Conservation (phyloP, 768 basidiomycete genomes). For the Pleurotus salmoneostramineus region DNA sequence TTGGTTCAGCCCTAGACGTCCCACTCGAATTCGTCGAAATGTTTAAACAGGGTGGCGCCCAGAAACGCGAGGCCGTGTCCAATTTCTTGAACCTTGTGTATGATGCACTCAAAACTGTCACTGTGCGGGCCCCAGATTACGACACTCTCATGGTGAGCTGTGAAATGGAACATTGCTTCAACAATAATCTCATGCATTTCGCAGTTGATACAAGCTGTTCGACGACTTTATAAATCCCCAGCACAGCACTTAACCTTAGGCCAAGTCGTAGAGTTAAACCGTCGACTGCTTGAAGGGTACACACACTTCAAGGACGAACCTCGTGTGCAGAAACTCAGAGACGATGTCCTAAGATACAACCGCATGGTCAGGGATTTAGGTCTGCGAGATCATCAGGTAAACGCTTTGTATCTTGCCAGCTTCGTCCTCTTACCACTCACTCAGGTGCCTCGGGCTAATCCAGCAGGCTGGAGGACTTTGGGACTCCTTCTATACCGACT, state of each 20-base stretch:
- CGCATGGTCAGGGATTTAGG: constrained; percentile 85
- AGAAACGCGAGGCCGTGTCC: constrained; percentile 87
- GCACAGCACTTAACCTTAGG: constrained; percentile 91
- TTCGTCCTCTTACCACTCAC: background rate
- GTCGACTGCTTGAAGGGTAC: constrained; percentile 91
- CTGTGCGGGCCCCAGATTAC: constrained; percentile 92
- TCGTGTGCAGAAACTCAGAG: constrained; percentile 74
- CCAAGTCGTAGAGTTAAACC: constrained; percentile 93
- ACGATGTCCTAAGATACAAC: constrained; percentile 86
- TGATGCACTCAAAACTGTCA: constrained; percentile 92
- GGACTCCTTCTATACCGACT: constrained; percentile 82
- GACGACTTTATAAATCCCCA: constrained; percentile 90
- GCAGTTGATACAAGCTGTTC: constrained; percentile 92
- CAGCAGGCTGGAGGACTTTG: constrained; percentile 82
- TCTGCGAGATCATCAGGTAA: constrained; percentile 88
- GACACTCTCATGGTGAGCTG: constrained; percentile 92
- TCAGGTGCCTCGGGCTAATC: constrained; percentile 84
- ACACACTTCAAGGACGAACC: constrained; percentile 91
- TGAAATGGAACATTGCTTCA: background rate
- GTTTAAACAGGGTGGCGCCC: constrained; percentile 85
- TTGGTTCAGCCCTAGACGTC: constrained; percentile 89
- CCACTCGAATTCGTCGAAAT: constrained; percentile 83
- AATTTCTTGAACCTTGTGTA: constrained; percentile 90
- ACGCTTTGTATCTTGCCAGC: constrained; percentile 9
- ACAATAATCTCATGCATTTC: background rate